Evolutionary conservation across 495 filamentous ascomycete species (phyloP).

Genomic region (Penicillium lividum): DNA sequence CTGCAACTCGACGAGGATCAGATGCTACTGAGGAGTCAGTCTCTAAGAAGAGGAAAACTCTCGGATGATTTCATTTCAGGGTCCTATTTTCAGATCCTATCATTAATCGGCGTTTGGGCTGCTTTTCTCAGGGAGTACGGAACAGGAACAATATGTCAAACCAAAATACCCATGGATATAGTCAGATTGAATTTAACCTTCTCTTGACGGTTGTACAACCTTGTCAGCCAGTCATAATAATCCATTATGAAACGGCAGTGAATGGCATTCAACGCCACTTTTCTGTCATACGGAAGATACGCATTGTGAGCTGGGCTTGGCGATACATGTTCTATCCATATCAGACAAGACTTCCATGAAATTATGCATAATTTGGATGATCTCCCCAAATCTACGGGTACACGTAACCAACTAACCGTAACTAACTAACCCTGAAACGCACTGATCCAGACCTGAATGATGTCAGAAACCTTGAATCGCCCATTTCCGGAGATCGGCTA

Average conservation of each 20-base stretch:
- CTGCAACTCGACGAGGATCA: slow-evolving; percentile 33
- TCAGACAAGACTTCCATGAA: too few species aligned
- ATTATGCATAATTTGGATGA: too few species aligned
- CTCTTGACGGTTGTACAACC: too few species aligned
- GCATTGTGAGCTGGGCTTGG: too few species aligned
- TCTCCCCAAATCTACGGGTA: neutral
- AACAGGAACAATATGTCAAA: neutral
- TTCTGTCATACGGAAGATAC: too few species aligned
- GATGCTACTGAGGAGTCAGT: slow-evolving; percentile 48
- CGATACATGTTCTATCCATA: too few species aligned
- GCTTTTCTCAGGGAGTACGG: neutral
- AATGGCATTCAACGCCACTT: too few species aligned
- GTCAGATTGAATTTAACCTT: neutral
- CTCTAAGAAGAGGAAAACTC: slow-evolving; percentile 45
- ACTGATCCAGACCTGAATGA: neutral
- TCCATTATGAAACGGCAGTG: too few species aligned
- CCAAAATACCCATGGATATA: slow-evolving; percentile 7
- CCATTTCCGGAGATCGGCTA: neutral
- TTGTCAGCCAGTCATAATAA: too few species aligned
- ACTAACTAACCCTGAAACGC: too few species aligned
- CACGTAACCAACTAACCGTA: neutral
- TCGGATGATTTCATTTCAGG: neutral
- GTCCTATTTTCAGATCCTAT: neutral
- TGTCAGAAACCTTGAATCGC: neutral
- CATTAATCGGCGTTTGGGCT: neutral